Base-by-base conservation (phyloP, 169 alveolate species). In the Ichthyophthirius multifiliis region DNA sequence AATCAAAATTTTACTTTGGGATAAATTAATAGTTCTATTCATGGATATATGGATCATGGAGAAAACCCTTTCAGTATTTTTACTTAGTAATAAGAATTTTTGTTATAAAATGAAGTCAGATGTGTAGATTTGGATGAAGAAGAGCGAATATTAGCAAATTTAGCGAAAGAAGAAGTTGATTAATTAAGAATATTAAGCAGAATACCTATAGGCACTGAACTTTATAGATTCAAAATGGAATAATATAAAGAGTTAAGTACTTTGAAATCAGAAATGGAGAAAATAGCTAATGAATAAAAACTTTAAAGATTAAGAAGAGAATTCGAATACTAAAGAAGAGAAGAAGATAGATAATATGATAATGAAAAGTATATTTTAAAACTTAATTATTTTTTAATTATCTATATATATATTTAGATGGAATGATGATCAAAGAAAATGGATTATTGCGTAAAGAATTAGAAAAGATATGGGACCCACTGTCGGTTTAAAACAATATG, bases 181-280 rank as follows among this genome's bases (percentile, higher is more conserved):
- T 65, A 82, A 27, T 20, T 90, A 6, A 83, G 92, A 47, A 73
- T 90, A 2, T 71, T 90, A 13, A 81, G 90, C 10, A 84, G 86
- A 32, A 86, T 90, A 2, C 94, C 94, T 5, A 81, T 76, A 2
- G 88, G 88, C n/a, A 76, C 91, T 15, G 94, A 90, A 41, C 74
- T 90, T 16, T 90, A 90, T 55, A 76, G 90, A 76, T 86, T 79
- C 73, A 90, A 90, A 65, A 87, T 90, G 90, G 92, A 90, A 18
- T 75, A 90, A 62, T 90, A 83, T 47, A 86, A 87, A 43, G 94
- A 90, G 62, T 35, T 90, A 4, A 73, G 87, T 10, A 81, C 90
- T 1, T 73, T 76, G 83, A 76, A 91, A 63, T 80, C 92, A n/a
- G 92, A 90, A 71, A 86, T 90, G n/a, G 94, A 90, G 39, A 90